Conservation (phyloP, 148 eudicot genomes). For the Cornus florida region DNA sequence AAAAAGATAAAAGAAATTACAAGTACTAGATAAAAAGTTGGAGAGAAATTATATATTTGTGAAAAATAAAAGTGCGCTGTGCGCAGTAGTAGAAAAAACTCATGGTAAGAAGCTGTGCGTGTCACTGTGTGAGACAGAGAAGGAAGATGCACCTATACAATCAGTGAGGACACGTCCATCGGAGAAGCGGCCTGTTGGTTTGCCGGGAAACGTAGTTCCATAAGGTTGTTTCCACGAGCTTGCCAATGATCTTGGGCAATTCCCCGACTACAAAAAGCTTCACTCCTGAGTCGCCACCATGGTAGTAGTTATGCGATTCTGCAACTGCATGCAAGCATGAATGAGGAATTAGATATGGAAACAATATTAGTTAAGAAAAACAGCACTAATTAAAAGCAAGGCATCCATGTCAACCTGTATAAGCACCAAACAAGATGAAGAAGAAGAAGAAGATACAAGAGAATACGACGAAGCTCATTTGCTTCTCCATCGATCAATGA, state of each 20-base stretch:
- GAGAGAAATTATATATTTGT: too few relatives aligned
- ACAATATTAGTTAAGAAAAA: too few relatives aligned
- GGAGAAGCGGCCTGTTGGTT: conserved; percentile 48
- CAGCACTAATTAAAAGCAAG: too few relatives aligned
- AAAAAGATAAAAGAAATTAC: too few relatives aligned
- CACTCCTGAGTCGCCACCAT: too few relatives aligned
- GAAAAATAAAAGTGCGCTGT: too few relatives aligned
- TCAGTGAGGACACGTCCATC: conserved; percentile 48
- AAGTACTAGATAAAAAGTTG: too few relatives aligned
- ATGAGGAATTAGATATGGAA: too few relatives aligned
- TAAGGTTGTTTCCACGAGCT: conserved; percentile 38
- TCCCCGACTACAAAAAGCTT: conserved; percentile 48
- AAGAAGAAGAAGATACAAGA: not conserved
- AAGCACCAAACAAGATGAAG: not conserved
- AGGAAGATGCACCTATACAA: conserved; percentile 29
- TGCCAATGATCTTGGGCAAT: conserved; percentile 7
- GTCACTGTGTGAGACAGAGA: not conserved
- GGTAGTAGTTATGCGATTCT: too few relatives aligned
- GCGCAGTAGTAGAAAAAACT: too few relatives aligned
- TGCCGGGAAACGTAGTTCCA: conserved; percentile 42
- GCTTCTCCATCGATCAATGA: not conserved
- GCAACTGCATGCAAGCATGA: not conserved
- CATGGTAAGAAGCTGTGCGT: too few relatives aligned
- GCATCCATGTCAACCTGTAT: not conserved
- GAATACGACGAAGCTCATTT: not conserved